Evolutionary conservation across 345 rosid genomes (phyloP).

Genomic region (Eucalyptus tenuipes): DNA sequence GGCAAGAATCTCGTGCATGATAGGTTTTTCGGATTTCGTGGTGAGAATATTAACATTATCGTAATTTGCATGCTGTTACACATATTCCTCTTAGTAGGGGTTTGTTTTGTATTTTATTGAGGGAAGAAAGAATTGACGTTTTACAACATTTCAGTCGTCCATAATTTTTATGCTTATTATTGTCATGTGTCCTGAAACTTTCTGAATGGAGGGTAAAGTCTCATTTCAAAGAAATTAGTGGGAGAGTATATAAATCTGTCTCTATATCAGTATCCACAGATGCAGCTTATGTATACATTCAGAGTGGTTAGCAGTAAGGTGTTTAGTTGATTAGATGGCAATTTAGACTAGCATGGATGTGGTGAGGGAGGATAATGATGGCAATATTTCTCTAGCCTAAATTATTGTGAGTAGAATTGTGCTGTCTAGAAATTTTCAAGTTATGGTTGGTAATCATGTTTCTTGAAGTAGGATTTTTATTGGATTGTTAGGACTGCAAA

Average conservation of each 20-base stretch:
- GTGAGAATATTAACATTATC: neutral
- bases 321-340: neutral
- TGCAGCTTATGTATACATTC: neutral
- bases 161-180: neutral
- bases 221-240: neutral
- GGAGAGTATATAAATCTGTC: neutral
- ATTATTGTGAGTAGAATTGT: neutral
- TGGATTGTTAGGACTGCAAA: neutral
- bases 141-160: neutral
- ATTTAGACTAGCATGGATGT: neutral
- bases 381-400: neutral
- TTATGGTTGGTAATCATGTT: neutral
- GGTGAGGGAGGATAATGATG: neutral
- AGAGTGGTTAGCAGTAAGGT: neutral
- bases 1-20: neutral
- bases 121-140: neutral
- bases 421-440: neutral
- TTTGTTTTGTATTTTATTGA: neutral
- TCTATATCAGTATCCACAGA: neutral
- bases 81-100: neutral
- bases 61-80: neutral
- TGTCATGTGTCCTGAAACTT: neutral
- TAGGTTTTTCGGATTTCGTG: neutral
- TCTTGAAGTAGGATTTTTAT: neutral
- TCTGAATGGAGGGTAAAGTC: neutral